Percentiles rank a stretch among this genome's conserved stretches.
Conservation (phyloP, 305 asterid species). For the Solanum hybrid region DNA sequence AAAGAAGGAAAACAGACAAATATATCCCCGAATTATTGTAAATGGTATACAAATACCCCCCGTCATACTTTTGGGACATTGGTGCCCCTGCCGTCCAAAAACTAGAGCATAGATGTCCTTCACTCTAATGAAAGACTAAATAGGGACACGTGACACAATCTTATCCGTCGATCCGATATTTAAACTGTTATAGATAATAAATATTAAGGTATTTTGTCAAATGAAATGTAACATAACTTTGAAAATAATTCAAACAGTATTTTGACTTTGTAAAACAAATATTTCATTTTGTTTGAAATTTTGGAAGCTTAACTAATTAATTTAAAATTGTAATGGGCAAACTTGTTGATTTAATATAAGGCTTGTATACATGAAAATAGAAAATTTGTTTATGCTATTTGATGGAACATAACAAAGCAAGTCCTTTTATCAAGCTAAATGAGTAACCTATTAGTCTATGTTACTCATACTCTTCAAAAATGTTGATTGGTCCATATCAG, state of each 20-base stretch:
- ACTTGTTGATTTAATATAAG: neutral
- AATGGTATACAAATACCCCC: no score
- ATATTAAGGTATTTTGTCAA: no score
- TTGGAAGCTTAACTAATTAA: neutral
- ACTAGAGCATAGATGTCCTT: no score
- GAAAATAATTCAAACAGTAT: neutral
- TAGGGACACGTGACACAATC: no score
- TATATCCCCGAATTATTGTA: no score
- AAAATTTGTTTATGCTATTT: neutral
- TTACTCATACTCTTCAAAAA: neutral
- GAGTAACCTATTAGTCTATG: neutral
- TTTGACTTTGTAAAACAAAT: neutral
- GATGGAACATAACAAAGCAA: neutral
- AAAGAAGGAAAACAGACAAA: no score
- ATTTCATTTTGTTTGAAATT: neutral
- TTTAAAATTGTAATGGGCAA: neutral
- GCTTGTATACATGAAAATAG: neutral
- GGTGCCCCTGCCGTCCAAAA: no score
- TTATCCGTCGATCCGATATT: no score
- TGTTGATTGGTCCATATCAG: fast-evolving
- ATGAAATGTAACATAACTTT: no score
- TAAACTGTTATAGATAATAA: no score
- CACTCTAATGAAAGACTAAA: no score
- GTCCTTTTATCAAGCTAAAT: neutral
- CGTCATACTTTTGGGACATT: no score